Conservation (phyloP, 2,329 filamentous ascomycete genomes). For the Fusarium sp. region DNA sequence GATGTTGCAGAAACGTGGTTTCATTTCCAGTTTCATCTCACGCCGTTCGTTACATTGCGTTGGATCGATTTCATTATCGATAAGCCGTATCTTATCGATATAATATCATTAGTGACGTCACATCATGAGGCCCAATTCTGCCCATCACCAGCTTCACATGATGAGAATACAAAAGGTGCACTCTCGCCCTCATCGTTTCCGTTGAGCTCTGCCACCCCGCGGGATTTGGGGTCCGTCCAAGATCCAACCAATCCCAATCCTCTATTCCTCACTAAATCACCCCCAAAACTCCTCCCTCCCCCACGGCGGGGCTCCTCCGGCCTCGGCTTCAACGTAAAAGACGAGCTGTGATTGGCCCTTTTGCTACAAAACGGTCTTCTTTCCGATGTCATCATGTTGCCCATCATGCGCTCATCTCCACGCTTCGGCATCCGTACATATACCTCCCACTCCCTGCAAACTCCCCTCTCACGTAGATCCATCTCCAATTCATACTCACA, state of each 20-base stretch:
- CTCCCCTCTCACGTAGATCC: neutral
- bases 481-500: neutral
- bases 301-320: slow-evolving; percentile 33
- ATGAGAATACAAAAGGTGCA: neutral
- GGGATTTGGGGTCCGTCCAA: slow-evolving; percentile 22
- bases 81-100: neutral
- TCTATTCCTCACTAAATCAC: neutral
- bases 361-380: slow-evolving; percentile 28
- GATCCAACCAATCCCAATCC: neutral
- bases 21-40: fast-evolving
- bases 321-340: neutral
- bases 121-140: no score
- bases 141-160: neutral
- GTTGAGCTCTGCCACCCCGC: slow-evolving; percentile 6
- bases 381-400: slow-evolving; percentile 26
- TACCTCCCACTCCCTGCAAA: slow-evolving; percentile 16
- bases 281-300: slow-evolving; percentile 24
- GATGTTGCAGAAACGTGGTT: fast-evolving
- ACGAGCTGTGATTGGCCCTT: neutral
- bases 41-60: no score
- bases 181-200: neutral
- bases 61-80: neutral
- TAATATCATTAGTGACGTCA: neutral
- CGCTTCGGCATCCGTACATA: slow-evolving; percentile 26
- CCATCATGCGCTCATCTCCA: slow-evolving; percentile 29